Conservation (phyloP, 2,329 filamentous ascomycete genomes). For the Cytospora piceae region DNA sequence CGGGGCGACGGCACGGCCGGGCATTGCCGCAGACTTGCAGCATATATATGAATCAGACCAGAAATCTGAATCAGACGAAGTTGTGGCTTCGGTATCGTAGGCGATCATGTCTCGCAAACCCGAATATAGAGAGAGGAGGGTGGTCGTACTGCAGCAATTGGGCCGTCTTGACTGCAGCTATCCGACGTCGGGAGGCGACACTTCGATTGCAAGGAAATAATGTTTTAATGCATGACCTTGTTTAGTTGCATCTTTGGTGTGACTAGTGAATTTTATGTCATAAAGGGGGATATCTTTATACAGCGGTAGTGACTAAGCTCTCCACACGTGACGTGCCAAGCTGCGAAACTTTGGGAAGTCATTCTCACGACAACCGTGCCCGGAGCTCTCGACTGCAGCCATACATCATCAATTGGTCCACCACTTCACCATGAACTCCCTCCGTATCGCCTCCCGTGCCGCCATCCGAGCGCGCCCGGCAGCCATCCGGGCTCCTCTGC, state of each 20-base stretch:
- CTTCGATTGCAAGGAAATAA: background rate
- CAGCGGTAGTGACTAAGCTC: background rate
- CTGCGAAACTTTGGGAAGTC: conserved; percentile 28
- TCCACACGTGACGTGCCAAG: conserved; percentile 25
- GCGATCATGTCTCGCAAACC: background rate
- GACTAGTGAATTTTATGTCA: background rate
- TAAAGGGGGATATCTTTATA: background rate
- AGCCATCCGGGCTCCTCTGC: conserved; percentile 73
- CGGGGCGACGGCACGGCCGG: background rate
- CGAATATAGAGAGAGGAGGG: background rate
- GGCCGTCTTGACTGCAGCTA: background rate
- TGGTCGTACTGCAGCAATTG: background rate
- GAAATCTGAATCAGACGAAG: background rate
- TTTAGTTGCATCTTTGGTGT: background rate
- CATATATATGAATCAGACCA: background rate
- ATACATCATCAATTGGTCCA: conserved; percentile 50
- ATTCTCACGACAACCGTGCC: conserved; percentile 23
- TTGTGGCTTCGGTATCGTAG: background rate
- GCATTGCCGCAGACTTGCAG: background rate
- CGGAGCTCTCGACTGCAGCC: conserved; percentile 49
- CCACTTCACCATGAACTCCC: conserved; percentile 80
- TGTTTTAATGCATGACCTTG: background rate
- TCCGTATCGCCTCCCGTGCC: conserved; percentile 82
- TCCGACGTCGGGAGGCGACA: background rate
- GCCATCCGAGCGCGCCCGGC: conserved; percentile 83